phyloP scores from a whole-genome alignment of 305 asterid species.

The Salvia sclarea region DNA sequence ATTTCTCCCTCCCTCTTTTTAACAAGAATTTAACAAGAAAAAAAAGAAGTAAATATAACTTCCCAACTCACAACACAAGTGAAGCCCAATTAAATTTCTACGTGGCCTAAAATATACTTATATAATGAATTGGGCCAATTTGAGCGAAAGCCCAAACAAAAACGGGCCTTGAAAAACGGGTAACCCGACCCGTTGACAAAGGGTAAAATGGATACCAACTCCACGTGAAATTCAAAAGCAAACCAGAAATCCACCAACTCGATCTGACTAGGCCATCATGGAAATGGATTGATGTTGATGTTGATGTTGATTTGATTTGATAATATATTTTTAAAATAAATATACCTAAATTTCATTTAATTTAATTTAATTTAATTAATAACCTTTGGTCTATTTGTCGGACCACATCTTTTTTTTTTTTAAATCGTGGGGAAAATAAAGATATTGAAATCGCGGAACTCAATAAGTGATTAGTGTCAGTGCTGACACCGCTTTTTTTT shows the following conservation, averaged over 20 bases:
- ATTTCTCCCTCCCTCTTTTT: too few species aligned
- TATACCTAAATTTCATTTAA: too few species aligned
- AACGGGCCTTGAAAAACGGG: background rate
- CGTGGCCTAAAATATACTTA: background rate
- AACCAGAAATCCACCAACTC: constrained; percentile 46
- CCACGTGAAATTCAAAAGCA: constrained; percentile 36
- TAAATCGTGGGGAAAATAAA: background rate
- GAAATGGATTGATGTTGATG: constrained; percentile 39
- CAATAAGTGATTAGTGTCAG: constrained; percentile 23
- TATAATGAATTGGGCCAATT: background rate
- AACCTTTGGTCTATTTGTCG: constrained; percentile 29
- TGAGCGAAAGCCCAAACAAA: background rate
- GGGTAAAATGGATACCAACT: background rate
- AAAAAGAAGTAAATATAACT: too few species aligned
- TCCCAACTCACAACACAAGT: too few species aligned
- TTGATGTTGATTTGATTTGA: constrained; percentile 30
- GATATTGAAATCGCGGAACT: constrained; percentile 16
- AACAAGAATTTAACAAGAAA: too few species aligned
- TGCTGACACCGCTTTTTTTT: constrained; percentile 30
- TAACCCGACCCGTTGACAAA: constrained; percentile 36
- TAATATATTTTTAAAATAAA: too few species aligned
- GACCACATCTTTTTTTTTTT: constrained; percentile 18
- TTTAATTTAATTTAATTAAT: constrained; percentile 8
- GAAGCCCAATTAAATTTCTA: too few species aligned
- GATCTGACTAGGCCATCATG: constrained; percentile 41